A percentile compares a stretch with the other conserved stretches of the same genome.
Evolutionary conservation across 345 rosid genomes (phyloP).

Genomic region (Sisymbrium altissimum): DNA sequence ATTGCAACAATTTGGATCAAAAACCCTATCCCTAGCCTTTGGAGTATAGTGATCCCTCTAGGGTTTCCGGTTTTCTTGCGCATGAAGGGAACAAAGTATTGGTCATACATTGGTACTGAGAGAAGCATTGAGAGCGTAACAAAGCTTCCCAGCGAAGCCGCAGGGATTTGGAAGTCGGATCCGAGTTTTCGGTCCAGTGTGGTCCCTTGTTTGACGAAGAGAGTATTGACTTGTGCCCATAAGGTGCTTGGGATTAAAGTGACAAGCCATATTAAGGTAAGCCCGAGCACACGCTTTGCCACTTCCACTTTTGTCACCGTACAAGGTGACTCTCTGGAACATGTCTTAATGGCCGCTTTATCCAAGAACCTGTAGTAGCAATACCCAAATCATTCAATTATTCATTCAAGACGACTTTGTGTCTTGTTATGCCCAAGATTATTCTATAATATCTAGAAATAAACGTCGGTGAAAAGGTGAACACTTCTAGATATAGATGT

Average conservation of each 20-base stretch:
- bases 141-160: conserved; percentile 79
- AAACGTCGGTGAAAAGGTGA: conserved; percentile 3
- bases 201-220: conserved; percentile 90
- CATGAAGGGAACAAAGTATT: conserved; percentile 76
- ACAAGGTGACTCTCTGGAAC: conserved; percentile 42
- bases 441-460: not conserved
- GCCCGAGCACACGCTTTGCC: conserved; percentile 65
- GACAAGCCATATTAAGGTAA: conserved; percentile 71
- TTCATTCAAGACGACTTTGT: not conserved
- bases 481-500: not conserved
- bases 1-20: conserved; percentile 68
- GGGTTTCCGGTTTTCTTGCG: conserved; percentile 63
- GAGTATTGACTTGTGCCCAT: conserved; percentile 92
- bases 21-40: conserved; percentile 78
- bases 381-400: not conserved
- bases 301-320: conserved; percentile 87
- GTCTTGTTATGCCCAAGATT: conserved; percentile 8
- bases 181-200: conserved; percentile 65
- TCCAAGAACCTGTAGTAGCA: conserved; percentile 62
- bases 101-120: conserved; percentile 78
- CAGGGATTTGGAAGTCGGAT: conserved; percentile 62
- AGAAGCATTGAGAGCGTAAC: conserved; percentile 85
- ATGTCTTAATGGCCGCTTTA: conserved; percentile 72
- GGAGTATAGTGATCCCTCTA: conserved; percentile 79
- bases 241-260: conserved; percentile 78